Conservation (phyloP, 2,329 filamentous ascomycete species). For the Saccharata proteae region DNA sequence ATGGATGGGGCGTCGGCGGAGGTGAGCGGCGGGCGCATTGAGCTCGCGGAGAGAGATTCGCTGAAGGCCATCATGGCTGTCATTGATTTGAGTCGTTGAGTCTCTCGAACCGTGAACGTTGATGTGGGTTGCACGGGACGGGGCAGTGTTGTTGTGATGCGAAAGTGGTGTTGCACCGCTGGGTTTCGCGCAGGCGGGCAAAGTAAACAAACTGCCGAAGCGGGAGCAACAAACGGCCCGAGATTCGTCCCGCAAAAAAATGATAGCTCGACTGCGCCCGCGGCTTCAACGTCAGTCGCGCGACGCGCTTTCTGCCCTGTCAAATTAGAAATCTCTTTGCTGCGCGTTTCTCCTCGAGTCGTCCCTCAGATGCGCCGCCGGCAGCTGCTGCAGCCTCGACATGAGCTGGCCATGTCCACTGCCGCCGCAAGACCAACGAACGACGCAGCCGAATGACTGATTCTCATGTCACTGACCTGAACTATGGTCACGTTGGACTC, state of each 20-base stretch:
- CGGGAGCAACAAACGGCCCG: background rate
- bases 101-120: too few species aligned
- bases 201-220: background rate
- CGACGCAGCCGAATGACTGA: conserved; percentile 46
- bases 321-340: too few species aligned
- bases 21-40: conserved; percentile 45
- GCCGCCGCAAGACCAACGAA: background rate
- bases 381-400: background rate
- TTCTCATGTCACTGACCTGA: conserved; percentile 33
- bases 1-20: conserved; percentile 49
- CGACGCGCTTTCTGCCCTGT: too few species aligned
- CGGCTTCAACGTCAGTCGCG: too few species aligned
- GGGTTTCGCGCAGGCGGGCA: background rate
- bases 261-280: too few species aligned
- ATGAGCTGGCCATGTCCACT: background rate
- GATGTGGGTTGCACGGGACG: background rate
- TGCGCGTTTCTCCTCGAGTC: too few species aligned
- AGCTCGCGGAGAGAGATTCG: conserved; percentile 54
- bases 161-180: background rate
- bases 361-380: conserved; percentile 1
- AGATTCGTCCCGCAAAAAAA: too few species aligned
- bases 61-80: conserved; percentile 49
- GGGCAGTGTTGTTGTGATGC: background rate
- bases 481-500: conserved; percentile 42
- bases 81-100: background rate